Conservation (phyloP, 2,329 filamentous ascomycete species). For the Fusarium sp. region DNA sequence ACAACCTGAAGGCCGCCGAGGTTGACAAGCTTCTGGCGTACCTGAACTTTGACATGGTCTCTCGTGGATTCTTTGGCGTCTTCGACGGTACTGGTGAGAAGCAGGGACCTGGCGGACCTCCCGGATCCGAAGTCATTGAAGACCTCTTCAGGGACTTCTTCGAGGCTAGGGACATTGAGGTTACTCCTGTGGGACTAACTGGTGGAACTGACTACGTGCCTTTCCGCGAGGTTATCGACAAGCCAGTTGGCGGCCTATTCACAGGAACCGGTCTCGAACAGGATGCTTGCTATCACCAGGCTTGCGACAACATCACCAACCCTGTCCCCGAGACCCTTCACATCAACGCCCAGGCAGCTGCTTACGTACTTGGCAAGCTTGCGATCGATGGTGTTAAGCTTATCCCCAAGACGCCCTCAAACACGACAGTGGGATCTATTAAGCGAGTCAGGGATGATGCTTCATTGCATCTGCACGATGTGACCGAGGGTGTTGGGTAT, state of each 20-base stretch:
- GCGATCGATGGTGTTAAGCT: conserved; percentile 39
- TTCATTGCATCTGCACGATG: conserved; percentile 39
- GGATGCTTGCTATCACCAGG: conserved; percentile 49
- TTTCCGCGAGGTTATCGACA: conserved; percentile 63
- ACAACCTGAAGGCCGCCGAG: conserved; percentile 48
- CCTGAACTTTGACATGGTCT: conserved; percentile 57
- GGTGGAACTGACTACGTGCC: conserved; percentile 71
- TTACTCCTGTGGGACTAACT: conserved; percentile 42
- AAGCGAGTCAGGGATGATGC: conserved; percentile 32
- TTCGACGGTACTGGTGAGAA: conserved; percentile 52
- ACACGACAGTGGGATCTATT: conserved; percentile 32
- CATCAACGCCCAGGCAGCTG: conserved; percentile 55
- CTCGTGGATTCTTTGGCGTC: conserved; percentile 50
- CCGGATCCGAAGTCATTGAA: conserved; percentile 49
- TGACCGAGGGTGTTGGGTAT: neutral
- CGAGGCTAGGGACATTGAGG: conserved; percentile 47
- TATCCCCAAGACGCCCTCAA: conserved; percentile 38
- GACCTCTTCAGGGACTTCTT: conserved; percentile 51
- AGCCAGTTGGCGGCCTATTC: conserved; percentile 68
- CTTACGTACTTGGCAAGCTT: conserved; percentile 54
- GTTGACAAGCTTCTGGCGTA: conserved; percentile 52
- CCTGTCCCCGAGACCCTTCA: conserved; percentile 51
- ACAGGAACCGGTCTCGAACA: conserved; percentile 57
- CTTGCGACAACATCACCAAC: conserved; percentile 54
- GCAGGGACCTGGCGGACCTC: conserved; percentile 51